Evolutionary conservation across 202 grass and related monocot species (phyloP).

Genomic region (Brachypodium distachyon): DNA sequence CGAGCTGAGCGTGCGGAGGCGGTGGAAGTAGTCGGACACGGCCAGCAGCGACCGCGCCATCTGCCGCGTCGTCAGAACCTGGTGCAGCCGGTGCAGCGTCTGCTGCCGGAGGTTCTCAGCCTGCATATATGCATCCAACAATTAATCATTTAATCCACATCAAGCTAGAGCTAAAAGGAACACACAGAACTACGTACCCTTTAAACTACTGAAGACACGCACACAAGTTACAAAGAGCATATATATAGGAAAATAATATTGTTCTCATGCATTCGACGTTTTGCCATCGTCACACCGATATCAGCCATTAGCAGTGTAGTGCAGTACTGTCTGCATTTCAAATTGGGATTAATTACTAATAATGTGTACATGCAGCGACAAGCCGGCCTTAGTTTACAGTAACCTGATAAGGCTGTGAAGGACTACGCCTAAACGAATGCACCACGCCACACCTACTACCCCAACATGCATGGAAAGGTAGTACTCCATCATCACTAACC

Average conservation of each 20-base stretch:
- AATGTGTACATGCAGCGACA: neutral
- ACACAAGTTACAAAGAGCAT: no score
- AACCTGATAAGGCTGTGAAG: conserved; percentile 25
- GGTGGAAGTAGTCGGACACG: conserved; percentile 71
- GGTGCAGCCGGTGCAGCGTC: conserved; percentile 73
- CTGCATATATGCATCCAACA: conserved; percentile 15
- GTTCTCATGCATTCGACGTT: neutral
- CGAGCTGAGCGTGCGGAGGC: conserved; percentile 83
- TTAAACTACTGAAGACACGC: no score
- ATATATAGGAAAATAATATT: neutral
- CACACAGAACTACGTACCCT: no score
- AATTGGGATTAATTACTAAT: neutral
- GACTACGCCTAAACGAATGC: conserved; percentile 24
- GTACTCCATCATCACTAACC: neutral
- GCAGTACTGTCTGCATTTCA: neutral
- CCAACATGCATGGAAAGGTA: conserved; percentile 44
- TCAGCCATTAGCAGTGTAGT: neutral
- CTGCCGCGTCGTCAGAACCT: conserved; percentile 71
- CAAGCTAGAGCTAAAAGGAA: no score
- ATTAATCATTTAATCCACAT: neutral
- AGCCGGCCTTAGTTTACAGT: neutral
- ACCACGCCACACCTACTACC: neutral
- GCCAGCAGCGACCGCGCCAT: conserved; percentile 87
- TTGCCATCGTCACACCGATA: conserved; percentile 4
- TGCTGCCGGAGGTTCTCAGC: conserved; percentile 86